Evolutionary conservation across 164 flowering plant species (phyloP).

Genomic region (Liquidambar formosana): DNA sequence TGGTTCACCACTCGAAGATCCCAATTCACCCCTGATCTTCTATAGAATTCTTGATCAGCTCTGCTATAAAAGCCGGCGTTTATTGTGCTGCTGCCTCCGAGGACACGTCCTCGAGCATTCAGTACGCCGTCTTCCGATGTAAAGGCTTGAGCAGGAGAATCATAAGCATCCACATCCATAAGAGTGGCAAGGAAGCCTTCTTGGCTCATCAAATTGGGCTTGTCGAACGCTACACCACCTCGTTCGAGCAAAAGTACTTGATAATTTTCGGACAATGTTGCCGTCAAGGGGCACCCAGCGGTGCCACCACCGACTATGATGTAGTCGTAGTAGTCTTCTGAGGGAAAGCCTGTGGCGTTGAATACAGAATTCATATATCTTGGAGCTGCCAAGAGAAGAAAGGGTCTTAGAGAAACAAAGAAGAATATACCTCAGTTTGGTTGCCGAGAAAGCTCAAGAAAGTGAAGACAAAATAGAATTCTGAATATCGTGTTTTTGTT

Average conservation of each 20-base stretch:
- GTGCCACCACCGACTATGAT: conserved; percentile 93
- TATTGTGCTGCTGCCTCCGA: conserved; percentile 88
- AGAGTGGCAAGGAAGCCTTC: conserved; percentile 70
- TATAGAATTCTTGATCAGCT: conserved; percentile 54
- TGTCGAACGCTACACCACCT: conserved; percentile 54
- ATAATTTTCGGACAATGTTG: conserved; percentile 57
- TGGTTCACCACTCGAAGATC: conserved; percentile 51
- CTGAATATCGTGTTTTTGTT: background rate
- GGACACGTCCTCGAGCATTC: conserved; percentile 79
- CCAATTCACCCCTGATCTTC: conserved; percentile 50
- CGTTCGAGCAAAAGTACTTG: conserved; percentile 72
- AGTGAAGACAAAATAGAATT: background rate
- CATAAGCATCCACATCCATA: conserved; percentile 30
- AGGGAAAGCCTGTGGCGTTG: conserved; percentile 69
- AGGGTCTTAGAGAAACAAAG: background rate
- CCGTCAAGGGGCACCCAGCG: conserved; percentile 89
- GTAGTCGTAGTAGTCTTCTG: conserved; percentile 76
- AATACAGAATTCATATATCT: conserved; percentile 38
- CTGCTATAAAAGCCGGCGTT: conserved; percentile 92
- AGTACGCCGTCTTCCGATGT: conserved; percentile 83
- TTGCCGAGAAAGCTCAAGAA: background rate
- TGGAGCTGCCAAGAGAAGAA: conserved; percentile 45
- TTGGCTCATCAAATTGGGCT: conserved; percentile 47
- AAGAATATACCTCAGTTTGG: background rate
- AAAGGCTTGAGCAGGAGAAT: conserved; percentile 78